Evolutionary conservation across 768 basidiomycete species (phyloP), one percentile per base, ranked within the genome.

Genomic region (Mycena filopes): DNA sequence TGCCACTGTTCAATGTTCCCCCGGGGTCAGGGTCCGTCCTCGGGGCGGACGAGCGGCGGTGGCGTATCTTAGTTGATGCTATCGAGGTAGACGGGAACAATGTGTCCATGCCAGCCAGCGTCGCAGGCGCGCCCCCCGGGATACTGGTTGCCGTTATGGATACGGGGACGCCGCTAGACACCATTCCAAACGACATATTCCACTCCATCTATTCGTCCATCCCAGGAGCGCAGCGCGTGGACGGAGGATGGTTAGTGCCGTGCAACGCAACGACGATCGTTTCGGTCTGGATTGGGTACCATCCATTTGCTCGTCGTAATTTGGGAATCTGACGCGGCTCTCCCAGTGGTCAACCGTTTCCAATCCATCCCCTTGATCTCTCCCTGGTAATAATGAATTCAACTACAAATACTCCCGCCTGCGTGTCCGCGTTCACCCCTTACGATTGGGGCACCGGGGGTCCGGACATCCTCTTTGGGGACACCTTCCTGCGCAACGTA

Each of bases 291-390:
- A 61, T 61, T 54, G 60, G 11, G 60, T 60, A 28, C n/a, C n/a
- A n/a, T n/a, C n/a, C n/a, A n/a, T n/a, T n/a, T 5, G 38, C n/a
- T 47, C 11, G 13, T 47, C 25, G 7, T 47, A 23, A 47, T 47
- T 13, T 16, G 20, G 8, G 18, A 25, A 28, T 36, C 11, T 57
- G 2, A 3, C n/a, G 25, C 28, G 15, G 28, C 21, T 11, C 2
- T 4, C 20, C 4, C 26, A 60, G 58, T 2, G 58, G 58, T 20
- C 46, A 49, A 36, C 4, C 20, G 6, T 60, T 49, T 28, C 58
- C 58, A 10, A 60, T 60, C 29, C 58, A 60, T 31, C 58, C 58
- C 26, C 38, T 60, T 2, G 58, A 60, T 41, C 23, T 60, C 2
- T 60, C 58, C 7, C 28, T 40, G 13, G 38, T 60, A 0, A 3